Percentiles rank a stretch among this genome's conserved stretches.
phyloP scores from a whole-genome alignment of 257 asterid genomes.

The Solanum sparsipilum region DNA sequence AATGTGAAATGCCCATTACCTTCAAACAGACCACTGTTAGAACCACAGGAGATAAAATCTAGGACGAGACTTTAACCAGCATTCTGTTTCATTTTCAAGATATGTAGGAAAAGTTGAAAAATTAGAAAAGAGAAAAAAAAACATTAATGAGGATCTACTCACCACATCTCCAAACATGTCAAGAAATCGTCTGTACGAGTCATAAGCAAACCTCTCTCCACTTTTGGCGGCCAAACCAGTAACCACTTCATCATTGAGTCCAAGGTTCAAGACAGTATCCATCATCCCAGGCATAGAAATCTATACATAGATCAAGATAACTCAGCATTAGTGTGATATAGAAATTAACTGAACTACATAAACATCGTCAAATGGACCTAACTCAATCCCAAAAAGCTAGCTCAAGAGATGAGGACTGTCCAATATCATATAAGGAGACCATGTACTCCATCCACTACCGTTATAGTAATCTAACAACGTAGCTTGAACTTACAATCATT shows the following conservation, averaged over 20 bases:
- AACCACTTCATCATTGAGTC: constrained; percentile 80
- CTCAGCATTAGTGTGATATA: neutral
- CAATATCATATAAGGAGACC: neutral
- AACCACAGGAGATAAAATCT: neutral
- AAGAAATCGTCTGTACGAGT: constrained; percentile 78
- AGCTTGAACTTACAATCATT: neutral
- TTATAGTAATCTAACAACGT: neutral
- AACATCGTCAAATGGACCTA: neutral
- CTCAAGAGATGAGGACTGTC: neutral
- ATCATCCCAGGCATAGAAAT: constrained; percentile 99
- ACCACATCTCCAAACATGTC: constrained; percentile 98
- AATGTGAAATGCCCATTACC: constrained; percentile 90
- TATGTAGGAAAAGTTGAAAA: neutral
- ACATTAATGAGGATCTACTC: constrained; percentile 14
- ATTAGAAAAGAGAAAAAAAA: neutral
- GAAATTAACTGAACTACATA: neutral
- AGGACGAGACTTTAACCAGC: neutral
- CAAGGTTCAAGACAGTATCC: constrained; percentile 96
- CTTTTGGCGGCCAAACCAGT: constrained; percentile 80
- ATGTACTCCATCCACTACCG: neutral
- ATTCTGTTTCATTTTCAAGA: neutral
- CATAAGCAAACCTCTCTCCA: constrained; percentile 89
- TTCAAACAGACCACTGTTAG: constrained; percentile 9
- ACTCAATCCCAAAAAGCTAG: neutral
- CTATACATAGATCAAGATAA: constrained; percentile 12